Conservation (phyloP, 2,329 filamentous ascomycete species). For the Graphiopsis chlorocephala region DNA sequence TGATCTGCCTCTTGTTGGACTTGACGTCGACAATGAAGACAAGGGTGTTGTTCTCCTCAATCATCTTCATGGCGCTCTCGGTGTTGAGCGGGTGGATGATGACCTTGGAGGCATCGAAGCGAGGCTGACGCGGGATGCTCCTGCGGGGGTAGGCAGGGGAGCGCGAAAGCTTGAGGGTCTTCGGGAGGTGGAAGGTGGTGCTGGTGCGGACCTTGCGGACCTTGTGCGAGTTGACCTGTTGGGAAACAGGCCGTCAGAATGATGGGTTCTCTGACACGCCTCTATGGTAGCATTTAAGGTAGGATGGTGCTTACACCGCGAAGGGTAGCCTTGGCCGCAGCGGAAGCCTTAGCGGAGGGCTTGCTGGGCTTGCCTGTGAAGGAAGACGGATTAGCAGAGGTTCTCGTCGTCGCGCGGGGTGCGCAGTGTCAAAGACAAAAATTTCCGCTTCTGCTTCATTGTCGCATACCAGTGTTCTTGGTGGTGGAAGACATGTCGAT, state of each 20-base stretch:
- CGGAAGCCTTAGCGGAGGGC: conserved; percentile 72
- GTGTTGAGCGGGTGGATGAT: conserved; percentile 99
- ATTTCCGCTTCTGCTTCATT: neutral
- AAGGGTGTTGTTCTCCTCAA: conserved; percentile 99
- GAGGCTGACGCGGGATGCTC: conserved; percentile 82
- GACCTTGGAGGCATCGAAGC: conserved; percentile 96
- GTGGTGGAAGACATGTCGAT: conserved; percentile 11
- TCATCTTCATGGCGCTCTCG: conserved; percentile 99
- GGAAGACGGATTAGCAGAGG: conserved; percentile 31
- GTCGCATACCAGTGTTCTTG: conserved; percentile 13
- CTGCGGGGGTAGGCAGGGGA: conserved; percentile 95
- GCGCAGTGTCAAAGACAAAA: neutral
- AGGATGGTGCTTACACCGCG: conserved; percentile 73
- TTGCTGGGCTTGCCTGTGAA: conserved; percentile 53
- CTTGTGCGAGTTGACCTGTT: conserved; percentile 74
- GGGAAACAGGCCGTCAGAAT: conserved; percentile 51
- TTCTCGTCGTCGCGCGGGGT: conserved; percentile 3
- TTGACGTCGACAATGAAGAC: conserved; percentile 54
- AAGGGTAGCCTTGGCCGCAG: conserved; percentile 92
- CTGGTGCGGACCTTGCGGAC: conserved; percentile 86
- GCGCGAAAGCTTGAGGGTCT: conserved; percentile 90
- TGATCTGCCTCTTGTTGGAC: conserved; percentile 99
- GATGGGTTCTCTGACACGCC: conserved; percentile 50
- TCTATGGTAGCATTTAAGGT: conserved; percentile 35
- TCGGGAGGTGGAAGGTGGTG: conserved; percentile 96